Evolutionary conservation across 2,329 filamentous ascomycete species (phyloP), one percentile per base, ranked within the genome.

Genomic region (Paecilomyces sp.): DNA sequence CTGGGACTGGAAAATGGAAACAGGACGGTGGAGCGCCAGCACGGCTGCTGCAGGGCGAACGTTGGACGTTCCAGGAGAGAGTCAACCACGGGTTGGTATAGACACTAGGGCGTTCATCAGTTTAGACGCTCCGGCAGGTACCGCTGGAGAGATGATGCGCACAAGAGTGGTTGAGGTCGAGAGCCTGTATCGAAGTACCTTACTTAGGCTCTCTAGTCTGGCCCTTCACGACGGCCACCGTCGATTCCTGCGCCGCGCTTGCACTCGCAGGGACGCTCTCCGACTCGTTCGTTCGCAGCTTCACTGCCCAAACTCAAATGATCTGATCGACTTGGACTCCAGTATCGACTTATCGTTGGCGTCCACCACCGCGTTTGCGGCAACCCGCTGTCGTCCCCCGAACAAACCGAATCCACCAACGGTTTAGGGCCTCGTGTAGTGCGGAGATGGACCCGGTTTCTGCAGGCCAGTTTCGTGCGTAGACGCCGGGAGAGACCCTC

Each of bases 121-220:
- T 64, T 60, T 64, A 62, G 67, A 67, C 65, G 66, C 69, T 71
- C 69, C 67, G 67, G 66, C 66, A 69, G 66, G 66, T 66, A 68
- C 67, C 67, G 65, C 55, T 62, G 61, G 63, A 68, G 71, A 47
- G 36, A 47, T 47, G 69, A 69, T 71, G 66, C 70, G 70, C 69
- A 68, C 70, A 72, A 70, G 69, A 60, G 64, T 65, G 65, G 55
- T 33, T 9, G 60, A 58, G 36, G 36, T 41, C 22, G 36, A n/a
- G 41, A 47, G n/a, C 15, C 41, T 18, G 41, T 47, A 47, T 47
- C 41, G 18, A 47, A 18, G 41, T 47, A 18, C 31, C 11, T 31
- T 6, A 7, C 30, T 31, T 31, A 9, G 6, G 13, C 36, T n/a
- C 36, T 13, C n/a, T 18, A 28, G 25, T 28, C 25, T 28, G 25